These are phyloP conservation scores for Euphorbia schlechtendalii DNA, from an alignment of 441 rosid species.

Conservation along the genomic window DNA sequence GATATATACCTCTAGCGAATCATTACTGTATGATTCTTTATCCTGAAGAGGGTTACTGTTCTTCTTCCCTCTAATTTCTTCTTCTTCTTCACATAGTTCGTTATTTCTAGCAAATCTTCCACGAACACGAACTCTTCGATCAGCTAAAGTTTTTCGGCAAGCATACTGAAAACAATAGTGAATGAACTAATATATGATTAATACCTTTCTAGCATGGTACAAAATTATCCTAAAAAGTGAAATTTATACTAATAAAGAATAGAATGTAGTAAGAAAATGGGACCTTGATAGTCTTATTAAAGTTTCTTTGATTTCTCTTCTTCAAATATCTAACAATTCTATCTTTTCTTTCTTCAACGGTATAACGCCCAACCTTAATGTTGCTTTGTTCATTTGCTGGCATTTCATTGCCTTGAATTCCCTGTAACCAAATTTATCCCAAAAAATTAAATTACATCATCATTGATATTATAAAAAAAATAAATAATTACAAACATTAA, in stretches of 20 bases:
- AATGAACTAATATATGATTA: too few species aligned
- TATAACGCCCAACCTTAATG: slow-evolving; percentile 60
- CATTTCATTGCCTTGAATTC: slow-evolving; percentile 36
- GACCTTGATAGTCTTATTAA: slow-evolving; percentile 94
- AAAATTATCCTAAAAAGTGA: too few species aligned
- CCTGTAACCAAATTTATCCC: slow-evolving; percentile 25
- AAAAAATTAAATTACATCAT: too few species aligned
- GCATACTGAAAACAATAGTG: too few species aligned
- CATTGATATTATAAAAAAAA: too few species aligned
- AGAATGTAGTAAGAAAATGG: background rate
- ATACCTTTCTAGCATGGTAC: too few species aligned
- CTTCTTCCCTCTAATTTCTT: slow-evolving; percentile 28
- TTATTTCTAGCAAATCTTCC: slow-evolving; percentile 88
- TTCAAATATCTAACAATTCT: slow-evolving; percentile 82
- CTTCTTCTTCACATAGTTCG: slow-evolving; percentile 54
- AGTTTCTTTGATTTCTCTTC: slow-evolving; percentile 91
- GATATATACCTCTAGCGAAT: slow-evolving; percentile 37
- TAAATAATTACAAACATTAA: too few species aligned
- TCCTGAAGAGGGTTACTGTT: slow-evolving; percentile 33
- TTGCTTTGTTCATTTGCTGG: slow-evolving; percentile 34
- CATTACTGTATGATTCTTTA: slow-evolving; percentile 36
- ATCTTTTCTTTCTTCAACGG: slow-evolving; percentile 81
- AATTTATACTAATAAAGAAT: background rate
- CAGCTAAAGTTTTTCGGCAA: slow-evolving; percentile 91
- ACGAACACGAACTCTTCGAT: slow-evolving; percentile 76